phyloP scores from a whole-genome alignment of 306 rosid species.

The Phaseolus lunatus region DNA sequence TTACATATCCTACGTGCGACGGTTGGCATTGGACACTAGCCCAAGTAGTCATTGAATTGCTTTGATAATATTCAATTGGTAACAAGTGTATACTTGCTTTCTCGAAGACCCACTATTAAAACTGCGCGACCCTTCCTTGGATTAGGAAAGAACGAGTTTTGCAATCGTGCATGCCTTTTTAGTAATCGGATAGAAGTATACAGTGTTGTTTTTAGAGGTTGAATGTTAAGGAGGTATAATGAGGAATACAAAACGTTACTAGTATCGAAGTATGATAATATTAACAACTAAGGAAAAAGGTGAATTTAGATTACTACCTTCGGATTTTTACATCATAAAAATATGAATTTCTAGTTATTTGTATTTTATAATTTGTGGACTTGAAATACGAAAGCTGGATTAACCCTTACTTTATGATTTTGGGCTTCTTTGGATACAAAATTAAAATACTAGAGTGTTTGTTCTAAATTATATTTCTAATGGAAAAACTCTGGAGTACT shows the following conservation, averaged over 20 bases:
- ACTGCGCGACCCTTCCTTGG: neutral
- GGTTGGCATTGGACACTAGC: conserved; percentile 37
- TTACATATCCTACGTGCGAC: conserved; percentile 36
- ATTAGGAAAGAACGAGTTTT: neutral
- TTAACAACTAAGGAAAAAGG: neutral
- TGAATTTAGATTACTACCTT: neutral
- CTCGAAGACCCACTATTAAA: conserved; percentile 12
- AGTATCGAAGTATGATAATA: neutral
- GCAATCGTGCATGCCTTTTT: neutral
- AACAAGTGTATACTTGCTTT: conserved; percentile 10
- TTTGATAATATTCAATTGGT: conserved; percentile 9
- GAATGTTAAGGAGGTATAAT: neutral
- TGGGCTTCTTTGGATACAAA: too few relatives aligned
- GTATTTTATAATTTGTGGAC: neutral
- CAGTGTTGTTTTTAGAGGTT: neutral
- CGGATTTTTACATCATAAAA: neutral
- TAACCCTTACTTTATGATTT: neutral
- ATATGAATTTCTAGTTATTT: neutral
- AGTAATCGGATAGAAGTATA: neutral
- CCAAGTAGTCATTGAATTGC: neutral
- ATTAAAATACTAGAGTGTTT: too few relatives aligned
- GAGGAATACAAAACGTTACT: neutral
- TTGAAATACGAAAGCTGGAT: neutral
- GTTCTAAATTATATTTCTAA: too few relatives aligned
- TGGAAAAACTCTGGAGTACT: too few relatives aligned